A percentile compares a stretch with the other conserved stretches of the same genome.
phyloP scores from a whole-genome alignment of 2,329 filamentous ascomycete genomes.

The Xylariales sp. region DNA sequence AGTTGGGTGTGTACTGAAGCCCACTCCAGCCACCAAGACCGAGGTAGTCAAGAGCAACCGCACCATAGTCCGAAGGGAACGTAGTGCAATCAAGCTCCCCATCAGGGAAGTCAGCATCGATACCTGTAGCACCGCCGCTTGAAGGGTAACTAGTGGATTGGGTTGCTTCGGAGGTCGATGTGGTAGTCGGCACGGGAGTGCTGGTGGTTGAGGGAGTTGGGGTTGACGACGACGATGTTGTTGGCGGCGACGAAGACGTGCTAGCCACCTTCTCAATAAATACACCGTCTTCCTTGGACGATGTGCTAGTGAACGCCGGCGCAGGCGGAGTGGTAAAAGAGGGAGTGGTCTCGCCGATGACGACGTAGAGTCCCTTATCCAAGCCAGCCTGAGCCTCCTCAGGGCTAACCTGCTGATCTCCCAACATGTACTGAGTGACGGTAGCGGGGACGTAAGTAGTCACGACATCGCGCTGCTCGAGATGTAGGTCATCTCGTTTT shows the following conservation, averaged over 20 bases:
- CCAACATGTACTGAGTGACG: conserved; percentile 77
- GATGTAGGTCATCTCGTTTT: conserved; percentile 61
- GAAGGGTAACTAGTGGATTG: conserved; percentile 44
- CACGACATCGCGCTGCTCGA: conserved; percentile 63
- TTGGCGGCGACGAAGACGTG: conserved; percentile 49
- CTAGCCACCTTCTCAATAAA: conserved; percentile 49
- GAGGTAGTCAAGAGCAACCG: conserved; percentile 76
- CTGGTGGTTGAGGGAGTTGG: conserved; percentile 44
- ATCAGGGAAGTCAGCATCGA: conserved; percentile 78
- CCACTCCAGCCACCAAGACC: conserved; percentile 81
- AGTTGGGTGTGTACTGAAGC: conserved; percentile 73
- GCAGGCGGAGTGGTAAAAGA: conserved; percentile 61
- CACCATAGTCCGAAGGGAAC: conserved; percentile 87
- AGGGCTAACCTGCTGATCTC: conserved; percentile 70
- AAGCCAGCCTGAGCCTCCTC: conserved; percentile 78
- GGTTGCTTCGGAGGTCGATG: conserved; percentile 40
- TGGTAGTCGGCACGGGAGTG: conserved; percentile 39
- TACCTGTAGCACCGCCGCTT: conserved; percentile 58
- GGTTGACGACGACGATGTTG: conserved; percentile 34
- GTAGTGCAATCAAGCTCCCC: conserved; percentile 75
- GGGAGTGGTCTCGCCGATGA: conserved; percentile 69
- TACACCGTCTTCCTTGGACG: conserved; percentile 49
- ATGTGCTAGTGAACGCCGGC: conserved; percentile 48
- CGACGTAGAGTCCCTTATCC: conserved; percentile 74
- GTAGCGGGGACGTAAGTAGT: conserved; percentile 69